Evolutionary conservation across 441 rosid species (phyloP).

Genomic region (Melastoma candidum): DNA sequence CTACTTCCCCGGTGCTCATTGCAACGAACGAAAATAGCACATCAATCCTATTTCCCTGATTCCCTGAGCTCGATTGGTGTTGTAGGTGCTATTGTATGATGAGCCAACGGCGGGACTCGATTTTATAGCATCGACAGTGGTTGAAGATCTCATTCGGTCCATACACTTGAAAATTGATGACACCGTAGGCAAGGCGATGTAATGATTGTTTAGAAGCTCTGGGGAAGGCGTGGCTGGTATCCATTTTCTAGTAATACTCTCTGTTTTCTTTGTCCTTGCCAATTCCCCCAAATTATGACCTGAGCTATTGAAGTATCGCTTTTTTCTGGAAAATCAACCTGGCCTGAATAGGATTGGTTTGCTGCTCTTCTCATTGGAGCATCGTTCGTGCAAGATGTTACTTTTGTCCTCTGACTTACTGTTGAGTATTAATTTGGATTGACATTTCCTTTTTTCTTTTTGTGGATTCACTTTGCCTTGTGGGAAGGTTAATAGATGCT

Average conservation of each 20-base stretch:
- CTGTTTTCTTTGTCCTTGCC: no score
- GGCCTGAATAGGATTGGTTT: no score
- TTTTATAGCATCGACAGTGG: conserved; percentile 94
- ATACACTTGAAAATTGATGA: conserved; percentile 59
- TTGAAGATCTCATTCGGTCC: conserved; percentile 93
- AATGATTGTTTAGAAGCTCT: no score
- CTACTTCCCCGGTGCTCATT: not conserved
- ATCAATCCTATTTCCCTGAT: not conserved
- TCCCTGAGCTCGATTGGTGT: not conserved
- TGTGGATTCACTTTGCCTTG: conserved; percentile 14
- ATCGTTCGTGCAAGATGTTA: no score
- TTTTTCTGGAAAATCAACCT: no score
- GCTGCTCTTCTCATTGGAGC: no score
- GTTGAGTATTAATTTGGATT: conserved; percentile 3
- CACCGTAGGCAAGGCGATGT: conserved; percentile 38
- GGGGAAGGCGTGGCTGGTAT: no score
- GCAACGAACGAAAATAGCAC: not conserved
- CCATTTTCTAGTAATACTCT: no score
- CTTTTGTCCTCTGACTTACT: not conserved
- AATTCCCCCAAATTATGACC: no score
- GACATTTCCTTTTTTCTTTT: conserved; percentile 2
- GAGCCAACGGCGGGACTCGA: conserved; percentile 98
- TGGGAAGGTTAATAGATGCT: conserved; percentile 75
- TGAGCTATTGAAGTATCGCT: no score
- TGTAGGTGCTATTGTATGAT: conserved; percentile 84